Base-by-base conservation (phyloP, 2,329 filamentous ascomycete species). In the Rhynchosporium agropyri region DNA sequence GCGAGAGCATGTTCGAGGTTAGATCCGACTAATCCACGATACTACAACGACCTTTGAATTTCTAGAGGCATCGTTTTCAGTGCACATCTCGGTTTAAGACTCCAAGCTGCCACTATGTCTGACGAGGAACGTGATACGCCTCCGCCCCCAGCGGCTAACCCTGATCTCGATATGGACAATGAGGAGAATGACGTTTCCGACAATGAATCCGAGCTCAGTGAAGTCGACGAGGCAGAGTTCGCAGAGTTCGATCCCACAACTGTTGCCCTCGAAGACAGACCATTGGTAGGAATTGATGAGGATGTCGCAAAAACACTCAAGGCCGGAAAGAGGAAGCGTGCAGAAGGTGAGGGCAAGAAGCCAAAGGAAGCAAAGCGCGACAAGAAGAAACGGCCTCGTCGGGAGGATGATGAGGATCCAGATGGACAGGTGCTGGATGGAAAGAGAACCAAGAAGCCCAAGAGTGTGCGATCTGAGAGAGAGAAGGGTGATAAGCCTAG, bases 191-290 rank as follows among this genome's bases (percentile, higher is more conserved):
- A 68, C 28, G 67, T 68, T 3, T 78, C 76, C 50, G 76, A 77
- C n/a, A 77, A 80, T 51, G 79, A 79, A 54, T 72, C 73, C 7
- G 85, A 87, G 45, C 81, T 89, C 1, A 89, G 86, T 28, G 87
- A 90, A 72, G 84, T 89, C 66, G 87, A 89, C 70, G 87, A 89
- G 71, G 82, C 88, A 60, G 84, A 89, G 70, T 88, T 90, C 65
- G 85, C 85, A 67, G 86, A 90, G 66, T 89, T 89, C 76, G 86
- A 90, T 67, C 84, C 85, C 9, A 80, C 84, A 49, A 85, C 82
- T 5, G 84, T 85, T 64, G 84, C 86, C 56, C 82, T 87, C 45
- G 84, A 87, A 72, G 82, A 87, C 72, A 80, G 84, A 29, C 85
- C 85, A 3, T 43, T 61, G 0, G 80, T 87, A n/a, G 84, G 86